Evolutionary conservation across 225 moss, liverwort and hornwort species (phyloP).

Genomic region (Physcomitrellopsis africana): DNA sequence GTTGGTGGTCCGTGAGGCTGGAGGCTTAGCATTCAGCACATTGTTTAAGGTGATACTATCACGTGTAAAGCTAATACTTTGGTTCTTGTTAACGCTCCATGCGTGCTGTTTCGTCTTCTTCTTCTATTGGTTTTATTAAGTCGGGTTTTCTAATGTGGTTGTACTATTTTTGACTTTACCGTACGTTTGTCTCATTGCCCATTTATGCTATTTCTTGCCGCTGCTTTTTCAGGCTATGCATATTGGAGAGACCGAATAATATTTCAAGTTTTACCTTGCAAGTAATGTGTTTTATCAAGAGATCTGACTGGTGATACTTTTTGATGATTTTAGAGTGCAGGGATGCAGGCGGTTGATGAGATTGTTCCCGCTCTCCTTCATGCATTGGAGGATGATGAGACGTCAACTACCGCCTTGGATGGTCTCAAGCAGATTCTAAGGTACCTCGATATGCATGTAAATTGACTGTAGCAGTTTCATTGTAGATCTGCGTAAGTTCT

Average conservation of each 20-base stretch:
- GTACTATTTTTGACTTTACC: neutral
- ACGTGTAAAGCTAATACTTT: neutral
- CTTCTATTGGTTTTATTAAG: neutral
- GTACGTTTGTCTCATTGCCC: neutral
- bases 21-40: conserved; percentile 95
- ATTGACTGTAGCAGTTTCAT: conserved; percentile 15
- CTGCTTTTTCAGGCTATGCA: neutral
- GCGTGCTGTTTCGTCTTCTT: neutral
- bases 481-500: neutral
- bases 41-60: conserved; percentile 71
- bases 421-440: conserved; percentile 97
- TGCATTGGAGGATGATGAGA: conserved; percentile 83
- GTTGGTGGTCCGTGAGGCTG: conserved; percentile 92
- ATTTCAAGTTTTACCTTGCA: neutral
- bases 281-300: neutral
- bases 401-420: conserved; percentile 90
- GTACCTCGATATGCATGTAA: conserved; percentile 30
- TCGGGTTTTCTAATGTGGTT: conserved; percentile 3
- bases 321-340: conserved; percentile 75
- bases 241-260: neutral
- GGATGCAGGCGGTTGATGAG: conserved; percentile 98
- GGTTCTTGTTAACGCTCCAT: neutral
- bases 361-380: conserved; percentile 95
- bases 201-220: conserved; percentile 13
- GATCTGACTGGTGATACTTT: conserved; percentile 21